phyloP scores from a whole-genome alignment of 2,329 filamentous ascomycete species.

The Claviceps pusilla region DNA sequence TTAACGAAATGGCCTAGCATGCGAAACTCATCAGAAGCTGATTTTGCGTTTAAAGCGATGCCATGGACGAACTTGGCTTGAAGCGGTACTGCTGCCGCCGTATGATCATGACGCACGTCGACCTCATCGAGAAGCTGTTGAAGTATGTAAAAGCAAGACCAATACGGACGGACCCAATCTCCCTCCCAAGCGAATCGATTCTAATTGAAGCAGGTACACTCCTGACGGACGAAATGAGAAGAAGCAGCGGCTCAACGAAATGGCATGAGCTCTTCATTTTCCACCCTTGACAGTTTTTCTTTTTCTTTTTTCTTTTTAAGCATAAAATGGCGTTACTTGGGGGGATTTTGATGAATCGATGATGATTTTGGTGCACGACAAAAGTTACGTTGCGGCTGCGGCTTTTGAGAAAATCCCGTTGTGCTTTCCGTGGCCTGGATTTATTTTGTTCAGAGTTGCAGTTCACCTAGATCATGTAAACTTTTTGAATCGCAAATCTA shows the following conservation, averaged over 20 bases:
- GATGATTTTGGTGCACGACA: conserved; percentile 15
- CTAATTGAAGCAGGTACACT: conserved; percentile 34
- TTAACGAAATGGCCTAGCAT: background rate
- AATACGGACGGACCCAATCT: background rate
- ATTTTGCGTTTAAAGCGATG: conserved; percentile 47
- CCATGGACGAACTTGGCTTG: conserved; percentile 86
- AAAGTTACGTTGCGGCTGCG: conserved; percentile 3
- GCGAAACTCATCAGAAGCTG: background rate
- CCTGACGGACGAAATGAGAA: conserved; percentile 49
- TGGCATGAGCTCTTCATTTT: conserved; percentile 12
- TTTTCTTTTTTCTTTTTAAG: conserved; percentile 6
- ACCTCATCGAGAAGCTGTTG: conserved; percentile 94
- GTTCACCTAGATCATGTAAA: no score
- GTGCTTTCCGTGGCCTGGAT: no score
- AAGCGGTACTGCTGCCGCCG: conserved; percentile 96
- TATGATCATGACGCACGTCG: conserved; percentile 99
- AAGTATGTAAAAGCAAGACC: conserved; percentile 42
- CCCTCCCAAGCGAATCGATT: background rate
- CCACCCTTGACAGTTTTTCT: background rate
- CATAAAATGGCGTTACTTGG: conserved; percentile 19
- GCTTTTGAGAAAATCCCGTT: background rate
- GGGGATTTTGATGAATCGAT: conserved; percentile 7
- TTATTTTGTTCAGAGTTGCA: no score
- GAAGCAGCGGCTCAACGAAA: conserved; percentile 31
- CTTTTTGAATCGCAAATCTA: no score